Percentiles rank a stretch among this genome's conserved stretches.
Conservation (phyloP, 345 rosid species). For the Hypericum androsaemum region DNA sequence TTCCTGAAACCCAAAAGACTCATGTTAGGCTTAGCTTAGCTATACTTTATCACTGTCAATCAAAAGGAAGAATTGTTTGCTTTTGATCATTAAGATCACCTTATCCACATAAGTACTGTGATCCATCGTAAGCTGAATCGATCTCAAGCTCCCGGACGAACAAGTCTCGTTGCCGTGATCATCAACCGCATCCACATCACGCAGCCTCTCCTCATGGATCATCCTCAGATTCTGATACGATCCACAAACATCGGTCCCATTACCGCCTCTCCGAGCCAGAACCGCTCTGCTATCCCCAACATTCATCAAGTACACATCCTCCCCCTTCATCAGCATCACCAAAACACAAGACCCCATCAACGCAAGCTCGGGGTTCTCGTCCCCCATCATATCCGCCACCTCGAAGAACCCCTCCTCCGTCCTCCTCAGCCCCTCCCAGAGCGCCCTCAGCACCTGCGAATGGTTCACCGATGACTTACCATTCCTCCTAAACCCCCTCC, state of each 20-base stretch:
- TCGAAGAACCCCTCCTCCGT: conserved; percentile 6
- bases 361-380: conserved; percentile 5
- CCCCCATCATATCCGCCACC: conserved; percentile 3
- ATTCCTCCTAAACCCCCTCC: background rate
- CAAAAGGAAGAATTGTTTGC: background rate
- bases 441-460: conserved; percentile 4
- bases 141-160: background rate
- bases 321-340: conserved; percentile 9
- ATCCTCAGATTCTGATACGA: conserved; percentile 5
- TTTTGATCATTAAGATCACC: background rate
- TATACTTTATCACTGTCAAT: background rate
- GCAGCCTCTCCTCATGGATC: conserved; percentile 11
- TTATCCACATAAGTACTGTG: conserved; percentile 9
- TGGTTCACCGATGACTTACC: background rate
- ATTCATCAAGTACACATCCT: conserved; percentile 7
- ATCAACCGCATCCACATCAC: conserved; percentile 4
- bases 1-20: background rate
- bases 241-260: background rate
- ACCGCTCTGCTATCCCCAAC: conserved; percentile 9
- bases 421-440: background rate
- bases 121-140: conserved; percentile 7
- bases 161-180: conserved; percentile 2
- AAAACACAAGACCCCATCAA: conserved; percentile 9
- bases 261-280: background rate
- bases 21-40: background rate